Base-by-base conservation (phyloP, 192 early-diverging fungal species). In the Mortierella claussenii region DNA sequence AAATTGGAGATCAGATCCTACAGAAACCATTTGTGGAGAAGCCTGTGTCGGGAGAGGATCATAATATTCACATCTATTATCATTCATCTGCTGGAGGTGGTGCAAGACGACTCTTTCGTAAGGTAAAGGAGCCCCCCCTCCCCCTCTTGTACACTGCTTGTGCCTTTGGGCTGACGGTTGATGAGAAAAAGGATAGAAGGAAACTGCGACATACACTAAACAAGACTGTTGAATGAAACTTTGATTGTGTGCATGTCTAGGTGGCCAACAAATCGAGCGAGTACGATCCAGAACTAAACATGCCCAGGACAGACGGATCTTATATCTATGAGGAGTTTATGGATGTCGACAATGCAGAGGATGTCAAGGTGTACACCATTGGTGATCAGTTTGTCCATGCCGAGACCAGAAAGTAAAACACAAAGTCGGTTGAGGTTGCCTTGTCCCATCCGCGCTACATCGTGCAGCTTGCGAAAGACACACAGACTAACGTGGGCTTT, bases 11-110 rank as follows among this genome's bases (percentile, higher is more conserved):
- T 26, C 60, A 87, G 59, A 83, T 79, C 30, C 85, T 99, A 18
- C 79, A 73, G 66, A 99, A 99, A 78, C 95, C 97, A 17, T 99
- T 97, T 87, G 95, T 99, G 17, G 97, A 99, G 69, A 99, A 99
- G 69, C 97, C 97, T 11, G 91, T 94, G n/a, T 90, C 91, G 30
- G 91, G 96, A 24, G 97, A 99, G 79, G 90, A 99, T 78, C 97
- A 99, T 83, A 97, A 97, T 74, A 95, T 99, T 54, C 89, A 92
- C 84, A 96, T 99, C 53, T 97, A 99, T 86, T 99, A 96, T 78
- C 81, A 89, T 18, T 69, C 81, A 20, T 83, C 84, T 49, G 83
- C 87, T 53, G 97, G 97, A 42, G 96, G 97, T 57, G 94, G 94
- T 24, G 88, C 85, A 28, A 86, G 94, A 36, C 81, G 85, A 34